Evolutionary conservation across 2,329 filamentous ascomycete species (phyloP).

Genomic region (Diaporthe velutina): DNA sequence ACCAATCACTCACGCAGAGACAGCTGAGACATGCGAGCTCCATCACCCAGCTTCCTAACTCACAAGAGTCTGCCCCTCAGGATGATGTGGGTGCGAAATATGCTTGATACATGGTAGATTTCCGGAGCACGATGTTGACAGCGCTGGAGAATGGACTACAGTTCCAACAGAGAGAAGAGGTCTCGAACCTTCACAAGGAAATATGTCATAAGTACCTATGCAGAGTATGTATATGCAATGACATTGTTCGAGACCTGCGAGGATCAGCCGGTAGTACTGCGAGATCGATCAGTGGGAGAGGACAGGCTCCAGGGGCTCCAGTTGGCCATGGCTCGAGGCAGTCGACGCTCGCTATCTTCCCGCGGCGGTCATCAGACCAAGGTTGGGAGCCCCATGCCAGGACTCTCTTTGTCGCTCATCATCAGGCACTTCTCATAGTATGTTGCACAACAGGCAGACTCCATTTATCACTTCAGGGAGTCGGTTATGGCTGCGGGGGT

Average conservation of each 20-base stretch:
- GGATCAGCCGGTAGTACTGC: no score
- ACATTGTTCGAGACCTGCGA: background rate
- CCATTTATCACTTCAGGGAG: background rate
- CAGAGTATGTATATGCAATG: background rate
- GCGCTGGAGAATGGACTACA: background rate
- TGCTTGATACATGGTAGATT: background rate
- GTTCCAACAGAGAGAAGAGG: background rate
- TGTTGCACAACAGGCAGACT: background rate
- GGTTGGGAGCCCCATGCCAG: background rate
- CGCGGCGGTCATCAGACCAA: background rate
- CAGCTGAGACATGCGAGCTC: background rate
- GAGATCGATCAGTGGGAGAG: background rate
- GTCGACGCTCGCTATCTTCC: background rate
- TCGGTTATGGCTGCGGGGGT: background rate
- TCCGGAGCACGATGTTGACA: background rate
- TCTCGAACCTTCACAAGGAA: background rate
- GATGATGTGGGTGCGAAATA: background rate
- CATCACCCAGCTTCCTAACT: background rate
- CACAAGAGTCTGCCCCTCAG: no score
- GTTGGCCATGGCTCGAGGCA: background rate
- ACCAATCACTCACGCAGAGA: background rate
- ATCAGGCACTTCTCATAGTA: background rate
- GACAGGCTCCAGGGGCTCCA: background rate
- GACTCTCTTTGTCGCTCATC: background rate
- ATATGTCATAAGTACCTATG: no score